Conservation (phyloP, 2,329 filamentous ascomycete species). For the Colletotrichum higginsianum region DNA sequence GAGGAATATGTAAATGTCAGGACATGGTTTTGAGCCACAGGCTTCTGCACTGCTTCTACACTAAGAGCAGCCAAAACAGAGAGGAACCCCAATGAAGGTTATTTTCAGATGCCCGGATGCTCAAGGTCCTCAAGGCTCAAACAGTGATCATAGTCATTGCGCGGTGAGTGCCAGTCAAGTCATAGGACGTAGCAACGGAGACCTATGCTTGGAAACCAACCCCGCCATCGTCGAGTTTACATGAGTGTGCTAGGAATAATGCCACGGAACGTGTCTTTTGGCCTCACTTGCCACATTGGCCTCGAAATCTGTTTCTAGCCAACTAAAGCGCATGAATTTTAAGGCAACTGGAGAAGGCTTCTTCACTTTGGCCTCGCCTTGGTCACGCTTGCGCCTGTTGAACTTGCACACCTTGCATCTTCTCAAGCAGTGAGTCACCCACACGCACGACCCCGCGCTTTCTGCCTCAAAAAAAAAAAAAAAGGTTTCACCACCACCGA, state of each 20-base stretch:
- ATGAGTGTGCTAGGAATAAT: neutral
- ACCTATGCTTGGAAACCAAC: neutral
- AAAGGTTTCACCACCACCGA: slow-evolving; percentile 1
- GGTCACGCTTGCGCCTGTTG: neutral
- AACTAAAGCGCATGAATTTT: neutral
- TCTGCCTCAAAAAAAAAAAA: neutral
- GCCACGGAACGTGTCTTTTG: slow-evolving; percentile 2
- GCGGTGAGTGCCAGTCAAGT: neutral
- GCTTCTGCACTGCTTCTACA: too few relatives aligned
- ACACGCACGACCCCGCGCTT: slow-evolving; percentile 30
- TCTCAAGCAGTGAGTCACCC: slow-evolving; percentile 37
- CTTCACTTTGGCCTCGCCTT: neutral
- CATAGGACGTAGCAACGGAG: neutral
- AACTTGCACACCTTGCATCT: neutral
- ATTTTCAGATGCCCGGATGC: too few relatives aligned
- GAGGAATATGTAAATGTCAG: too few relatives aligned
- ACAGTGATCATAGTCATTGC: too few relatives aligned
- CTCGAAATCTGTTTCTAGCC: neutral
- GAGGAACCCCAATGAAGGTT: too few relatives aligned
- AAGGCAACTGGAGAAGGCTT: neutral
- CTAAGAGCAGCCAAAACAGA: too few relatives aligned
- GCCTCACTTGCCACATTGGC: slow-evolving; percentile 22
- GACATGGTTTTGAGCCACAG: too few relatives aligned
- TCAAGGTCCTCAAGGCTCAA: neutral
- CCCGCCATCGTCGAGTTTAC: slow-evolving; percentile 15